Evolutionary conservation across 768 basidiomycete genomes (phyloP).

Genomic region (Tulasnella sp.): DNA sequence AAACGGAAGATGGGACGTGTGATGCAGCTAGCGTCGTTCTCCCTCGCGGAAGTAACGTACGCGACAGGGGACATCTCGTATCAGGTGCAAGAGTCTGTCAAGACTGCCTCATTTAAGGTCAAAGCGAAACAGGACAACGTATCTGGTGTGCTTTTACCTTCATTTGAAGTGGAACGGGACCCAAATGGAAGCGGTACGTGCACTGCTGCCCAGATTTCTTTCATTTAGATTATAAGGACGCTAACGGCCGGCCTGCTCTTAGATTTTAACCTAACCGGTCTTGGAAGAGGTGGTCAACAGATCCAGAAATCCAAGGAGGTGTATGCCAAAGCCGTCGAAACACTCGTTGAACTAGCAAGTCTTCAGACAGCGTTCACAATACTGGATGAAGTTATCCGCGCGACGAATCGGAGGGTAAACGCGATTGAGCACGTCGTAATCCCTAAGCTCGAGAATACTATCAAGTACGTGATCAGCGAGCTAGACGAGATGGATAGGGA

Average conservation of each 20-base stretch:
- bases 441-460: slow-evolving; percentile 90
- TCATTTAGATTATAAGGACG: background rate
- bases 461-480: slow-evolving; percentile 95
- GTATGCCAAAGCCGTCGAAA: slow-evolving; percentile 95
- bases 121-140: slow-evolving; percentile 97
- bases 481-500: slow-evolving; percentile 98
- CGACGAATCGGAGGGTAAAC: slow-evolving; percentile 98
- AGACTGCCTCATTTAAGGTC: slow-evolving; percentile 82
- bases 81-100: slow-evolving; percentile 93
- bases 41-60: slow-evolving; percentile 97
- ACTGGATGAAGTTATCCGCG: slow-evolving; percentile 95
- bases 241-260: background rate
- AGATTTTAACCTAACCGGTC: slow-evolving; percentile 97
- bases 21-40: slow-evolving; percentile 98
- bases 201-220: background rate
- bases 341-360: slow-evolving; percentile 92
- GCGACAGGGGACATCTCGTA: slow-evolving; percentile 96
- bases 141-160: slow-evolving; percentile 88
- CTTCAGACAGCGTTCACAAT: slow-evolving; percentile 97
- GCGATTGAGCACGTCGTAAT: slow-evolving; percentile 98
- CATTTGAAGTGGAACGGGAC: slow-evolving; percentile 86
- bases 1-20: slow-evolving; percentile 99
- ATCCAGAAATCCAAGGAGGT: slow-evolving; percentile 91
- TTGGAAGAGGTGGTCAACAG: slow-evolving; percentile 94
- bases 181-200: slow-evolving; percentile 61